Evolutionary conservation across 495 filamentous ascomycete genomes (phyloP).

Genomic region (Hypoxylon crocopeplum): DNA sequence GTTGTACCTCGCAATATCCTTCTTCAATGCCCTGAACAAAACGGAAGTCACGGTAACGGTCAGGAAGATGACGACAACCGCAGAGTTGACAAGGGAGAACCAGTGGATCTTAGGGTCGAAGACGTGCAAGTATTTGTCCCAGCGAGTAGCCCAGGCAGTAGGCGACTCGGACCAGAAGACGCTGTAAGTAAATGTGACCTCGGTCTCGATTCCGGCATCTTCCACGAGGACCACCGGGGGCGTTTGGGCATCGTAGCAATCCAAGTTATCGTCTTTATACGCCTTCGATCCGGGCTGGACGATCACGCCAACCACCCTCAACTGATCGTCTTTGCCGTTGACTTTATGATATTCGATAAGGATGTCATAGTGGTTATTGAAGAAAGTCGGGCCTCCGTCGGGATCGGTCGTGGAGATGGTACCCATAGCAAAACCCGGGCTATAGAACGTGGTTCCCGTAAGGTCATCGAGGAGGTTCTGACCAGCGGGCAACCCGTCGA

Average conservation of each 20-base stretch:
- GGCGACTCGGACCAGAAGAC: conserved; percentile 81
- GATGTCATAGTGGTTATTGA: conserved; percentile 97
- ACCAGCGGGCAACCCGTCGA: conserved; percentile 92
- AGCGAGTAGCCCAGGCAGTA: conserved; percentile 92
- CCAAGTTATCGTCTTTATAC: conserved; percentile 62
- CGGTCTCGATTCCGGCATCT: conserved; percentile 48
- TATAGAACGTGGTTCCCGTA: conserved; percentile 79
- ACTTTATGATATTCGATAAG: conserved; percentile 90
- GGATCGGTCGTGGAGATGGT: conserved; percentile 53
- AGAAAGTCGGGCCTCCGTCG: conserved; percentile 55
- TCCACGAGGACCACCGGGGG: conserved; percentile 67
- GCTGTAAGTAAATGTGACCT: conserved; percentile 88
- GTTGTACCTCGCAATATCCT: conserved; percentile 97
- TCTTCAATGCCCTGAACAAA: conserved; percentile 81
- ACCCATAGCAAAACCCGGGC: conserved; percentile 88
- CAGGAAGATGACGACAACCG: conserved; percentile 90
- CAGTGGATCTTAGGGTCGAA: conserved; percentile 97
- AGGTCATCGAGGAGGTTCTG: conserved; percentile 75
- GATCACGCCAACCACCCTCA: conserved; percentile 87
- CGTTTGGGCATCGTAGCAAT: conserved; percentile 64
- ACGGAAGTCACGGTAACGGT: conserved; percentile 90
- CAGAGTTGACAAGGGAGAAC: conserved; percentile 95
- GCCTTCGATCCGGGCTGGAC: conserved; percentile 79
- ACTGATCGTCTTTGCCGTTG: conserved; percentile 61
- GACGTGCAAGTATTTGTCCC: conserved; percentile 97